Conservation (phyloP, 1,139 yeast species). For the Trichomonascaceae sp. region DNA sequence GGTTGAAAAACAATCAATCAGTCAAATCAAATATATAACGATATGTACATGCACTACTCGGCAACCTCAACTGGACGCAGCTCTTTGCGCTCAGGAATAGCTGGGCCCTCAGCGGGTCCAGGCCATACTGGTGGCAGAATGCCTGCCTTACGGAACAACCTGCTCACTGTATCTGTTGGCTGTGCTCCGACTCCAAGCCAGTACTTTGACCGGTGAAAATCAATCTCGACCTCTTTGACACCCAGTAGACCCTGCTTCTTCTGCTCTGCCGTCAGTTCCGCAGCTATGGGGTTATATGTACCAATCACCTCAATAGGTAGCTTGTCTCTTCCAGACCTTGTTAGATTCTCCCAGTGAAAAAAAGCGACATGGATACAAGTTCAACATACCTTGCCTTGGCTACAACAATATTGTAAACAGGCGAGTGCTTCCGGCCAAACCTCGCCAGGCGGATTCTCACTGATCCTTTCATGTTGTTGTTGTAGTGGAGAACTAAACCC, state of each 20-base stretch:
- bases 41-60: neutral
- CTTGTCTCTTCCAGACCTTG: slow-evolving; percentile 52
- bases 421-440: slow-evolving; percentile 81
- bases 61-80: slow-evolving; percentile 5
- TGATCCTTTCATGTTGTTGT: slow-evolving; percentile 23
- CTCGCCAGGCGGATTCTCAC: slow-evolving; percentile 73
- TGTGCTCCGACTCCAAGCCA: slow-evolving; percentile 99
- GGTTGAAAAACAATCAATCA: neutral
- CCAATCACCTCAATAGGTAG: slow-evolving; percentile 94
- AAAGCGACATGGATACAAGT: neutral
- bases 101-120: slow-evolving; percentile 21
- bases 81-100: slow-evolving; percentile 10
- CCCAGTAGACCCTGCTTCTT: slow-evolving; percentile 42
- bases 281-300: slow-evolving; percentile 77
- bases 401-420: slow-evolving; percentile 85
- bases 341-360: slow-evolving; percentile 16
- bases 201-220: slow-evolving; percentile 83
- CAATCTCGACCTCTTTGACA: slow-evolving; percentile 66
- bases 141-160: slow-evolving; percentile 53
- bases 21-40: neutral
- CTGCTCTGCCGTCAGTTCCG: slow-evolving; percentile 51
- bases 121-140: slow-evolving; percentile 61
- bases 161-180: slow-evolving; percentile 72
- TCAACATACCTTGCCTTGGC: slow-evolving; percentile 43
- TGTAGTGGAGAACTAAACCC: too few species aligned